Conservation (phyloP, 148 eudicot genomes). For the Pouteria glomerata region DNA sequence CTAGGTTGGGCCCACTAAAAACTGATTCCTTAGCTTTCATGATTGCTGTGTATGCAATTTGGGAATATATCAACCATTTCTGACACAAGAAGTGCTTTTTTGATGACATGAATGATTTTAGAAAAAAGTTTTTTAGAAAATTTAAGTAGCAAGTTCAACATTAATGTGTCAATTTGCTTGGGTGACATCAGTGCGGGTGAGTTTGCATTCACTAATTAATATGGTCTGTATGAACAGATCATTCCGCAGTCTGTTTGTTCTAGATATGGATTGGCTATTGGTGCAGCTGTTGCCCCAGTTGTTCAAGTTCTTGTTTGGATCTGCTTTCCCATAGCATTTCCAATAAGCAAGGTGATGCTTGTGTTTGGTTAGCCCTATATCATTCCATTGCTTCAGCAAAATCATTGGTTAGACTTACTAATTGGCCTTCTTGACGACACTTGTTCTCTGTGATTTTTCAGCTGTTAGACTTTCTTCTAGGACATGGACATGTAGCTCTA, state of each 20-base stretch:
- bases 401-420: background rate
- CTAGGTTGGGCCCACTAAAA: background rate
- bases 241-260: conserved; percentile 94
- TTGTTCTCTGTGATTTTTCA: conserved; percentile 27
- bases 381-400: background rate
- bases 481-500: conserved; percentile 49
- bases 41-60: background rate
- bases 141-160: background rate
- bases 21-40: background rate
- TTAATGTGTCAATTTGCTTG: background rate
- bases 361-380: background rate
- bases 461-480: conserved; percentile 61
- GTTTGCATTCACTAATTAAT: conserved; percentile 6
- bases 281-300: conserved; percentile 84
- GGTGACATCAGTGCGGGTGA: background rate
- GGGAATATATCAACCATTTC: background rate
- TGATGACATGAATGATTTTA: background rate
- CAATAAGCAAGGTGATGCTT: conserved; percentile 82
- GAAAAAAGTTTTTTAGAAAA: background rate
- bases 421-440: conserved; percentile 6
- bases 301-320: conserved; percentile 95
- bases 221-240: conserved; percentile 47
- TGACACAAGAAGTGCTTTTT: background rate
- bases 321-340: conserved; percentile 91
- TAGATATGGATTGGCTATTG: conserved; percentile 88